Base-by-base conservation (phyloP, 768 basidiomycete species). In the Lactarius indigo region DNA sequence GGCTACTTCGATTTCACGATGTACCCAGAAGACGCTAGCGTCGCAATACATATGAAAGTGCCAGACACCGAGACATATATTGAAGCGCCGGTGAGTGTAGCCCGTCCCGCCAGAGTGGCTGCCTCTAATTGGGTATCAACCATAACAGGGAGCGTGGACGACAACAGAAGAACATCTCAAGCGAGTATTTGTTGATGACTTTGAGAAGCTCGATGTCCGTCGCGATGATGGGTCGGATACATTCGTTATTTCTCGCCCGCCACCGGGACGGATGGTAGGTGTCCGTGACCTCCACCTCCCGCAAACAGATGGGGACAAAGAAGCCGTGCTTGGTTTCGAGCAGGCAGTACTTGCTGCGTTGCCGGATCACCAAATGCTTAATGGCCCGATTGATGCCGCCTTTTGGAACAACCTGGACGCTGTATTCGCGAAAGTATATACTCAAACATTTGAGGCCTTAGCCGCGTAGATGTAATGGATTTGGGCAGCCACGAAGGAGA, bases 1-100 rank as follows among this genome's bases (percentile, higher is more conserved):
- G 10, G 26, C 50, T 62, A 41, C 52, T 62, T 62, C 52, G 61
- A 62, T 31, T 62, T 55, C 37, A 62, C 52, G 26, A 20, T 15
- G 37, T 37, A 41, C 28, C 61, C 61, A 39, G 37, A 62, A 18
- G 44, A 50, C 12, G 20, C 52, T 5, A 20, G 20, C 20, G 2
- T 62, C 39, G 26, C 18, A 30, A 62, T 62, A 39, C 28, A 55
- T 10, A 41, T 62, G 37, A 23, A n/a, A 20, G 61, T 62, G 26
- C 7, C 7, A 12, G 39, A 62, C 13, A 15, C 26, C 4, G 33
- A 47, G n/a, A 13, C 42, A 8, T 31, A 44, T 18, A 63, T 63
- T 0, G 56, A 63, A 18, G 30, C 28, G 2, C 30, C 31, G 8
- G 56, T 64, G 41, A 57, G 56, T 28, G 30, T 13, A 20, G 17